A percentile compares a stretch with the other conserved stretches of the same genome.
These are phyloP conservation scores for Venturia asperata DNA, from an alignment of 2,329 filamentous ascomycete genomes.

Conservation along the genomic window DNA sequence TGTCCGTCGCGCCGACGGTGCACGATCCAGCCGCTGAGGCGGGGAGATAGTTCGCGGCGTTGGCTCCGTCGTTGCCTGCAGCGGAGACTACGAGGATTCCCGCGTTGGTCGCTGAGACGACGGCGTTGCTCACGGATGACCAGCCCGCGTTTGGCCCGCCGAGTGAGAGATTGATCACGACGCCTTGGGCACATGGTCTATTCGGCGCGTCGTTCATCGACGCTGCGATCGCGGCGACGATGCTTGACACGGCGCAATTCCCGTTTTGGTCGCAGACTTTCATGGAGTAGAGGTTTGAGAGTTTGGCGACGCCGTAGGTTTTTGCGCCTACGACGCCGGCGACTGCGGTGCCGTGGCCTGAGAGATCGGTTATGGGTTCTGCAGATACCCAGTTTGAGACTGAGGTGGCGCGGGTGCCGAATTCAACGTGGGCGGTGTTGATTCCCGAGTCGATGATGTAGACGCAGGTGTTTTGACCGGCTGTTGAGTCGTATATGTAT, in stretches of 20 bases:
- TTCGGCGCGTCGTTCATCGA: constrained; percentile 21
- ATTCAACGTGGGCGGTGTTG: constrained; percentile 43
- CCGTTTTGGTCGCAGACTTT: constrained; percentile 30
- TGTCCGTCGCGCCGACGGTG: constrained; percentile 18
- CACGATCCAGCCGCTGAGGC: constrained; percentile 19
- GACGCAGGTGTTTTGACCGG: constrained; percentile 40
- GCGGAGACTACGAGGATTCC: constrained; percentile 17
- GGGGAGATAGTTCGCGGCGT: constrained; percentile 13
- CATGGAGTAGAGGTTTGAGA: constrained; percentile 29
- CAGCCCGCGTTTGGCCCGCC: constrained; percentile 26
- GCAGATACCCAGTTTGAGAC: constrained; percentile 25
- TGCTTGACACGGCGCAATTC: constrained; percentile 36
- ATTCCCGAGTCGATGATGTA: constrained; percentile 64
- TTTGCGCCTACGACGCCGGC: constrained; percentile 21
- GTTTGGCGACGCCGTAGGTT: constrained; percentile 23
- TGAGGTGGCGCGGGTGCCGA: constrained; percentile 35
- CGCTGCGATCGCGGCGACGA: constrained; percentile 29
- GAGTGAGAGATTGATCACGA: constrained; percentile 35
- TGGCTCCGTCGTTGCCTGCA: constrained; percentile 18
- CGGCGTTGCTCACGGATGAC: constrained; percentile 13
- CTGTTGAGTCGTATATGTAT: constrained; percentile 36
- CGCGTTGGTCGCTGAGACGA: constrained; percentile 5
- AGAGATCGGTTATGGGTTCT: constrained; percentile 29
- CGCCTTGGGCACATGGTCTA: constrained; percentile 23
- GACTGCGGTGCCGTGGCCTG: constrained; percentile 35